Conservation (phyloP, 768 basidiomycete genomes). For the Collybia sordida region DNA sequence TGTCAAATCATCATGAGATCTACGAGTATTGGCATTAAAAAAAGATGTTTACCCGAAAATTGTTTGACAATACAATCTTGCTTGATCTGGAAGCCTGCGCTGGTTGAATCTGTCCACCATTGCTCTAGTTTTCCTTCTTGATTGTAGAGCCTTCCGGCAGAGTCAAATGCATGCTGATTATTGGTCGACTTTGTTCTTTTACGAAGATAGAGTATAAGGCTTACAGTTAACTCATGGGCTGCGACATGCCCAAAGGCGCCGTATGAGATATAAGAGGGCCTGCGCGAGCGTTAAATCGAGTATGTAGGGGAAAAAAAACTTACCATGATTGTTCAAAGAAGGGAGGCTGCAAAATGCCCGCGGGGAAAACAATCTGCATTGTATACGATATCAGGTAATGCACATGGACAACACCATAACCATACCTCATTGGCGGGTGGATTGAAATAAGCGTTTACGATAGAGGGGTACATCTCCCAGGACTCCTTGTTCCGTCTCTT, state of each 20-base stretch:
- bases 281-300: slow-evolving; percentile 23
- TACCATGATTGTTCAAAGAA: slow-evolving; percentile 86
- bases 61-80: slow-evolving; percentile 91
- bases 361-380: slow-evolving; percentile 87
- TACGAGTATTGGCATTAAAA: neutral
- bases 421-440: slow-evolving; percentile 84
- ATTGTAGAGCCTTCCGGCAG: slow-evolving; percentile 87
- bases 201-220: slow-evolving; percentile 17
- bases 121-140: slow-evolving; percentile 82
- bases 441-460: slow-evolving; percentile 87
- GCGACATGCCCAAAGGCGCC: slow-evolving; percentile 93
- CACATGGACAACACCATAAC: neutral
- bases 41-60: slow-evolving; percentile 61
- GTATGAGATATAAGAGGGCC: slow-evolving; percentile 89
- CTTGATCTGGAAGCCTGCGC: slow-evolving; percentile 75
- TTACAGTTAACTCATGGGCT: slow-evolving; percentile 86
- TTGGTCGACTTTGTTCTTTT: neutral
- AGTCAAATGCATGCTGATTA: slow-evolving; percentile 83
- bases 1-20: slow-evolving; percentile 23
- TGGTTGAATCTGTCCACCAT: slow-evolving; percentile 94
- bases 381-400: neutral
- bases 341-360: slow-evolving; percentile 90
- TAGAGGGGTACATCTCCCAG: slow-evolving; percentile 90
- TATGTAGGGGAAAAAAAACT: slow-evolving; percentile 12
- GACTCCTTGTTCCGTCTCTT: slow-evolving; percentile 59